These are phyloP conservation scores for Termitomyces sp. DNA, from an alignment of 768 basidiomycete species.

Conservation along the genomic window DNA sequence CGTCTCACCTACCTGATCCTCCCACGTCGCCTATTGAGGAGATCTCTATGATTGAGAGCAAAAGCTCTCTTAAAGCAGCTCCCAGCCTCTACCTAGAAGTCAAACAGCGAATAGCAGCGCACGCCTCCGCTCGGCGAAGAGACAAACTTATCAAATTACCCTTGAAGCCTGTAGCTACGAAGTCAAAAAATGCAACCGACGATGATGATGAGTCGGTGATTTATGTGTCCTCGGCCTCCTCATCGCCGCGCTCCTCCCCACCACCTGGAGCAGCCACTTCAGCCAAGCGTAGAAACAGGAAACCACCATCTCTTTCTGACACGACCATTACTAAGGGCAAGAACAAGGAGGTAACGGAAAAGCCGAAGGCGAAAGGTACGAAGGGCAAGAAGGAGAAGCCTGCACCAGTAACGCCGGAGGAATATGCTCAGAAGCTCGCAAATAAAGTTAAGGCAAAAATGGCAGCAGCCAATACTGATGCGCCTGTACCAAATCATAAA, in stretches of 20 bases:
- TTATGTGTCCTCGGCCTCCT: slow-evolving; percentile 32
- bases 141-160: slow-evolving; percentile 30
- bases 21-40: slow-evolving; percentile 37
- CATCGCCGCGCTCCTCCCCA: slow-evolving; percentile 30
- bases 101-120: slow-evolving; percentile 34
- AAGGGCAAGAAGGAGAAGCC: slow-evolving; percentile 38
- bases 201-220: slow-evolving; percentile 30
- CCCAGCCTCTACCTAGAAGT: slow-evolving; percentile 34
- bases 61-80: slow-evolving; percentile 17
- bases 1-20: slow-evolving; percentile 10
- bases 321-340: slow-evolving; percentile 3
- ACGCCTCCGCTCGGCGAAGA: slow-evolving; percentile 25
- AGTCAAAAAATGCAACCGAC: slow-evolving; percentile 13
- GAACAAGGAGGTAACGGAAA: slow-evolving; percentile 15
- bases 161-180: slow-evolving; percentile 11
- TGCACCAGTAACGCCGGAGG: slow-evolving; percentile 43
- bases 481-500: slow-evolving; percentile 15
- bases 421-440: slow-evolving; percentile 52
- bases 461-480: slow-evolving; percentile 18
- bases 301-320: background rate
- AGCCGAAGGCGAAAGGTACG: slow-evolving; percentile 23
- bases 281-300: slow-evolving; percentile 6
- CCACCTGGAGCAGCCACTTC: slow-evolving; percentile 17
- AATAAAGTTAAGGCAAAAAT: slow-evolving; percentile 39
- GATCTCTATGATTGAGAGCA: slow-evolving; percentile 4